Evolutionary conservation across 75 land plant genomes (phyloP).

Genomic region (Cupressus sempervirens): DNA sequence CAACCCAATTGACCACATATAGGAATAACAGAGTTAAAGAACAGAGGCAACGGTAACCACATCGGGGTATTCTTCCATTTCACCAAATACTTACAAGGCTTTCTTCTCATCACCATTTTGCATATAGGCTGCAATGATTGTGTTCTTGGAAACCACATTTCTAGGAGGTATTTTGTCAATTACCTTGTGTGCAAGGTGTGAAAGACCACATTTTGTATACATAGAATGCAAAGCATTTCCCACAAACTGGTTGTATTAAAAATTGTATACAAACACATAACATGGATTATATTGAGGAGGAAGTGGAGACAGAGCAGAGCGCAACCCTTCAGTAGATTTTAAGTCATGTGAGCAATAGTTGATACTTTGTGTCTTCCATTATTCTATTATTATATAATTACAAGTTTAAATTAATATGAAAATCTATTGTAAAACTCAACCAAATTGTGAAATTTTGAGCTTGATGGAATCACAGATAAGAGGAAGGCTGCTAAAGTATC

Average conservation of each 20-base stretch:
- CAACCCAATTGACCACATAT: conserved; percentile 12
- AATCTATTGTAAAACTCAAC: too few species aligned
- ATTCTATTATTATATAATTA: too few species aligned
- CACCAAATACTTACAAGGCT: conserved; percentile 24
- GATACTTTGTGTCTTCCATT: too few species aligned
- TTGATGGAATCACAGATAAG: too few species aligned
- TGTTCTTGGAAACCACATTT: conserved; percentile 46
- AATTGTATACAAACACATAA: not conserved
- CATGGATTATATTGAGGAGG: conserved; percentile 12
- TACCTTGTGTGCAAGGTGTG: not conserved
- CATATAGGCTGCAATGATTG: conserved; percentile 40
- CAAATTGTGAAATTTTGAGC: too few species aligned
- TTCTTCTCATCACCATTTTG: conserved; percentile 20
- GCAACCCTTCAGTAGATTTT: conserved; percentile 8
- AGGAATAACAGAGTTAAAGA: too few species aligned
- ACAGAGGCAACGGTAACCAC: conserved; percentile 30
- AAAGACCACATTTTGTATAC: conserved; percentile 17
- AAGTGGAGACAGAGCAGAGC: not conserved
- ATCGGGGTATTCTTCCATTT: conserved; percentile 30
- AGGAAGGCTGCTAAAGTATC: too few species aligned
- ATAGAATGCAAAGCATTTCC: conserved; percentile 18
- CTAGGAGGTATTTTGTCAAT: conserved; percentile 10
- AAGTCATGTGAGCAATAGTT: too few species aligned
- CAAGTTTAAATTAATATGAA: too few species aligned
- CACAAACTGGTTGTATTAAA: conserved; percentile 5